Percentiles rank a stretch among this genome's conserved stretches.
These are phyloP conservation scores for Apiospora aurea DNA, from an alignment of 2,329 filamentous ascomycete species.

Conservation along the genomic window DNA sequence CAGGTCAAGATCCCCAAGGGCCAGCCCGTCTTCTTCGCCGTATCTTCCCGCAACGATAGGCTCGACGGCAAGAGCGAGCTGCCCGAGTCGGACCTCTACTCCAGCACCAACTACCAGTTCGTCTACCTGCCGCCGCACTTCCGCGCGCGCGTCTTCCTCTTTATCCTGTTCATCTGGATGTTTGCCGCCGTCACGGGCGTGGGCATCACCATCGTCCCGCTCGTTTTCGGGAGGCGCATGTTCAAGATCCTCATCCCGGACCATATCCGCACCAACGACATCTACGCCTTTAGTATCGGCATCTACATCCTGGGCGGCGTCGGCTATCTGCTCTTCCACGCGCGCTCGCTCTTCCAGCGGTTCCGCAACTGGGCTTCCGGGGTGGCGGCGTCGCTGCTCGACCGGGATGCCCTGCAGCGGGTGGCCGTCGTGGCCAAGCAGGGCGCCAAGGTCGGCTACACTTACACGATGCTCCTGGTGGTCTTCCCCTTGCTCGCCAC, in stretches of 20 bases:
- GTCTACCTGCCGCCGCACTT: conserved; percentile 90
- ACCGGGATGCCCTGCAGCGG: conserved; percentile 41
- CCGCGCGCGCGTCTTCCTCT: conserved; percentile 77
- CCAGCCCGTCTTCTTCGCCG: conserved; percentile 78
- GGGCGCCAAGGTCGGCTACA: conserved; percentile 68
- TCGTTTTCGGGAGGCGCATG: conserved; percentile 82
- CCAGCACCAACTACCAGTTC: conserved; percentile 68
- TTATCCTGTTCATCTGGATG: conserved; percentile 90
- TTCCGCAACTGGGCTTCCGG: conserved; percentile 42
- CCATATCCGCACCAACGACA: conserved; percentile 83
- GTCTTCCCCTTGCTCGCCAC: conserved; percentile 83
- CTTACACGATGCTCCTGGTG: conserved; percentile 77
- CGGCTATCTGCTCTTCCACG: conserved; percentile 67
- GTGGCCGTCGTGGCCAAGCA: conserved; percentile 41
- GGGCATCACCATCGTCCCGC: conserved; percentile 82
- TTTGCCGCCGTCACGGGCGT: conserved; percentile 91
- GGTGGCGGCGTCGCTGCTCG: conserved; percentile 37
- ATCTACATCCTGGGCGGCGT: conserved; percentile 79
- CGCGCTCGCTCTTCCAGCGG: conserved; percentile 47
- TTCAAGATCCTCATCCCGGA: conserved; percentile 76
- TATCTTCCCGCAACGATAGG: conserved; percentile 71
- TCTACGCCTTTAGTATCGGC: conserved; percentile 94
- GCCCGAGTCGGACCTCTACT: conserved; percentile 56
- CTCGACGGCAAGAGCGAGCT: conserved; percentile 69
- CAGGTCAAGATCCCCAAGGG: conserved; percentile 94